Conservation (phyloP, 2,329 filamentous ascomycete genomes). For the Aureobasidium sp. region DNA sequence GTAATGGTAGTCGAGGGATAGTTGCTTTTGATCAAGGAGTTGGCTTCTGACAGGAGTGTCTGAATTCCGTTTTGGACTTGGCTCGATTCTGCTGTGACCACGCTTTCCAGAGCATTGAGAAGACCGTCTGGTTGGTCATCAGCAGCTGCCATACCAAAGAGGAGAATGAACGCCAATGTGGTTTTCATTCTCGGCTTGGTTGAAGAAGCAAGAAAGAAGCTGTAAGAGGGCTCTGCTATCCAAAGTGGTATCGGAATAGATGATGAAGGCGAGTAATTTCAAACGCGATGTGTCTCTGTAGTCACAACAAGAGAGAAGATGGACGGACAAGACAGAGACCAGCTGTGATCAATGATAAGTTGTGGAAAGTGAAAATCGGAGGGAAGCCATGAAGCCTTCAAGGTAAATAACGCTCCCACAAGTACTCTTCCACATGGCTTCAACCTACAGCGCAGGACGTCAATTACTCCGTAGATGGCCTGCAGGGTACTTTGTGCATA, state of each 20-base stretch:
- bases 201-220: too few species aligned
- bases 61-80: not conserved
- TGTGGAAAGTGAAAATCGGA: not conserved
- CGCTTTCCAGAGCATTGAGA: not conserved
- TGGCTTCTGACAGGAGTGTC: conserved; percentile 17
- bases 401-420: not conserved
- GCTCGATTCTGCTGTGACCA: not conserved
- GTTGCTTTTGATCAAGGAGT: conserved; percentile 15
- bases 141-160: not conserved
- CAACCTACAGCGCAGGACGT: conserved; percentile 2
- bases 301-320: not conserved
- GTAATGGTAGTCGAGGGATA: conserved; percentile 17
- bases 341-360: not conserved
- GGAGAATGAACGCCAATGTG: not conserved
- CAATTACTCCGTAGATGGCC: not conserved
- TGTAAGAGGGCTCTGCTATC: not conserved
- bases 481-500: not conserved
- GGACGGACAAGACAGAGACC: not conserved
- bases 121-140: conserved; percentile 1
- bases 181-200: not conserved
- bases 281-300: not conserved
- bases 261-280: not conserved
- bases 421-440: not conserved
- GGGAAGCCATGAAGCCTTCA: not conserved
- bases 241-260: not conserved